Base-by-base conservation (phyloP, 495 filamentous ascomycete genomes). In the Chaetomium cochliodes region DNA sequence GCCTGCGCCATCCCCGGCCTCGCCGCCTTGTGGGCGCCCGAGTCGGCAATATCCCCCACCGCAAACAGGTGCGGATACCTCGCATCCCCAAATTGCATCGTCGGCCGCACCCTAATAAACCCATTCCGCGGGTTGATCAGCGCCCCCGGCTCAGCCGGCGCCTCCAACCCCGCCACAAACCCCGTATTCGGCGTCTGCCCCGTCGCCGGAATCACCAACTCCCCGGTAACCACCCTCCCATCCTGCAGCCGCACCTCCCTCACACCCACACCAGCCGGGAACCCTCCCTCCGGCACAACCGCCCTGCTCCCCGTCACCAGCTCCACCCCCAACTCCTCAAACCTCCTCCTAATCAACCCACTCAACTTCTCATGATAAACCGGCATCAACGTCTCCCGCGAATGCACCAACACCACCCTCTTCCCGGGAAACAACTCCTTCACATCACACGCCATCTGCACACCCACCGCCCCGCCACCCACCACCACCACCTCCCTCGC, bases 381-480 rank as follows among this genome's bases (percentile, higher is more conserved):
- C 0, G 78, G 77, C 79, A 88, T 80, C 20, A 88, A 65, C 15
- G 76, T 70, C 0, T 73, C 64, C 26, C 86, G 69, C 0, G 85
- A 87, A 67, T 88, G 85, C 4, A 88, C 74, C 1, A 88, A 74
- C 0, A 78, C 80, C 33, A 88, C 75, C 15, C 78, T 69, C 67
- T 87, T 87, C 0, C 81, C 74, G 0, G 81, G 83, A 60, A 84
- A 85, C 18, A 77, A 71, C 55, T 82, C 82, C 67, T 86, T 86
- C 28, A 86, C 68, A 66, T 88, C 86, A 16, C 80, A 79, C 1
- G 85, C 84, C 74, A 87, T 80, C 67, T 88, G 81, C 13, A 88
- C 79, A 0, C 85, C 85, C 0, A 86, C 85, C 4, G 86, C 84
- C 11, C 86, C 86, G 9, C 85, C 86, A 11, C 86, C 86, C 4